A percentile compares a stretch with the other conserved stretches of the same genome.
Evolutionary conservation across 805 yeast species (phyloP).

Genomic region (Yarrowia alimentaria): DNA sequence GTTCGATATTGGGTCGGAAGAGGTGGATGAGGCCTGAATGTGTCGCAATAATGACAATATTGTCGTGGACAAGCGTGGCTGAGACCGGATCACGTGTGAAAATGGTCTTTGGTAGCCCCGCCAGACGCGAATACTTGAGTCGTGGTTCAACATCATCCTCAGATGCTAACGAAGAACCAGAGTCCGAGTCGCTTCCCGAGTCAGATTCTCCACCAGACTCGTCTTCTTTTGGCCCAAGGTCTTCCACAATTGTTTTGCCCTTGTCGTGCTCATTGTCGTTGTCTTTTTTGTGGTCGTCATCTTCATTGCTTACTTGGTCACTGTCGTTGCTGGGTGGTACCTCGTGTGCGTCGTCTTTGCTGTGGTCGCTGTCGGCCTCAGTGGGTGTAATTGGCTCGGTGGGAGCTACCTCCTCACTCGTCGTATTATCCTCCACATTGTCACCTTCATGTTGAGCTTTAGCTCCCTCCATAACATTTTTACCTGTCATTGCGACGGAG

Average conservation of each 20-base stretch:
- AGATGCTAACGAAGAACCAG: too few species aligned
- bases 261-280: constrained; percentile 7
- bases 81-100: constrained; percentile 78
- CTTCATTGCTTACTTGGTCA: constrained; percentile 19
- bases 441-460: constrained; percentile 24
- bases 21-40: constrained; percentile 82
- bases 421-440: constrained; percentile 3
- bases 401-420: constrained; percentile 4
- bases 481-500: constrained; percentile 10
- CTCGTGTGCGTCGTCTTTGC: constrained; percentile 1
- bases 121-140: constrained; percentile 70
- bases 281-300: constrained; percentile 15
- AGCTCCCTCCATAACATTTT: constrained; percentile 26
- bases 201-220: neutral
- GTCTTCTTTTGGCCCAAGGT: neutral
- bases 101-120: constrained; percentile 65
- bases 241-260: neutral
- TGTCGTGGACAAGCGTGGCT: constrained; percentile 57
- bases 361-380: constrained; percentile 2
- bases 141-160: constrained; percentile 43
- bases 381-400: neutral
- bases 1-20: constrained; percentile 55
- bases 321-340: neutral
- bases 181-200: constrained; percentile 26
- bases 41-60: constrained; percentile 75